Percentiles rank a stretch among this genome's conserved stretches.
These are phyloP conservation scores for Akanthomyces muscarius DNA, from an alignment of 2,329 filamentous ascomycete genomes.

Conservation along the genomic window DNA sequence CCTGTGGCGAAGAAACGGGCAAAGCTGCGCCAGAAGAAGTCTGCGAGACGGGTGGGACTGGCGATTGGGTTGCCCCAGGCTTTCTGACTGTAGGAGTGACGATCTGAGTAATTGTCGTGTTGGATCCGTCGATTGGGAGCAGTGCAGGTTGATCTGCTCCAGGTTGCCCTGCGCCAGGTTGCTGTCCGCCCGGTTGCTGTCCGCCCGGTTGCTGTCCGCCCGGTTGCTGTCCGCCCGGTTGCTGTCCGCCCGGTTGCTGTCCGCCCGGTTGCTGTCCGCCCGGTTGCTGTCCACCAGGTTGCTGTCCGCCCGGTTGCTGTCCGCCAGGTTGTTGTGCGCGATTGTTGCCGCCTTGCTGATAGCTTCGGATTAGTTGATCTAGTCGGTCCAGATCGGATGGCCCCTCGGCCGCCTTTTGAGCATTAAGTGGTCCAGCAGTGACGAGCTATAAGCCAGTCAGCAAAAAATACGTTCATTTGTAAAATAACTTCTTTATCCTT, in stretches of 20 bases:
- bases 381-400: slow-evolving; percentile 16
- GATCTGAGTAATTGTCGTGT: not conserved
- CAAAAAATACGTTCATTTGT: not conserved
- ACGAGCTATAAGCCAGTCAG: not conserved
- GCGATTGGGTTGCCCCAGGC: not conserved
- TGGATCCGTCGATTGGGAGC: not conserved
- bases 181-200: not conserved
- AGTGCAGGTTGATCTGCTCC: not conserved
- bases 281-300: not conserved
- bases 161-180: not conserved
- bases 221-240: too few species aligned
- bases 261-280: not conserved
- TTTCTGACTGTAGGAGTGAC: not conserved
- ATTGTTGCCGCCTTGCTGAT: not conserved
- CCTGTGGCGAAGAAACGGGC: not conserved
- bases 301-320: too few species aligned
- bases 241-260: too few species aligned
- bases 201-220: too few species aligned
- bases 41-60: not conserved
- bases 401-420: slow-evolving; percentile 6
- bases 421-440: slow-evolving; percentile 10
- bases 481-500: slow-evolving; percentile 6
- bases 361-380: slow-evolving; percentile 14
- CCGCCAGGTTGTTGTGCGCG: too few species aligned
- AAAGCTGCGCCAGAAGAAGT: not conserved